Conservation (phyloP, 495 filamentous ascomycete genomes). For the Mytilinidion resinicola region DNA sequence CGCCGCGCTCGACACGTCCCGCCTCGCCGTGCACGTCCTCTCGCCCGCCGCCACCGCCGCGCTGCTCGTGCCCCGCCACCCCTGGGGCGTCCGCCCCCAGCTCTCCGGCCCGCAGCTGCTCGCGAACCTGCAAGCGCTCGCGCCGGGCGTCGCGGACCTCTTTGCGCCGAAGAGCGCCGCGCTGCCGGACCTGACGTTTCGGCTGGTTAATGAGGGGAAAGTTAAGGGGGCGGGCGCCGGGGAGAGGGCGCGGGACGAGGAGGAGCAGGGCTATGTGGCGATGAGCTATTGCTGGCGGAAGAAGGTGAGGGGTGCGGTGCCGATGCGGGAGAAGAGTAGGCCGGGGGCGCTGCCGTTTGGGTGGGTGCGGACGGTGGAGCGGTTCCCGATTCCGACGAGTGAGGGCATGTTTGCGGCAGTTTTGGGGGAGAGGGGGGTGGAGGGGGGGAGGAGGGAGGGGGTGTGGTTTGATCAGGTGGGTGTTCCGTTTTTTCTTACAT, state of each 20-base stretch:
- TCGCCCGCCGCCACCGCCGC: not conserved
- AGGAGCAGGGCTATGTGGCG: conserved; percentile 12
- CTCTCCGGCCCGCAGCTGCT: conserved; percentile 8
- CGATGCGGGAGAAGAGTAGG: conserved; percentile 1
- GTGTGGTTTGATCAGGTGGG: conserved; percentile 24
- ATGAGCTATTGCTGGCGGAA: conserved; percentile 21
- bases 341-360: conserved; percentile 23
- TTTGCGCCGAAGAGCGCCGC: conserved; percentile 5
- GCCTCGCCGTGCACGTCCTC: conserved; percentile 14
- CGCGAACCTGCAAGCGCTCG: conserved; percentile 6
- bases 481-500: not conserved
- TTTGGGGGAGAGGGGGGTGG: conserved; percentile 8
- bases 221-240: too few relatives aligned
- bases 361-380: conserved; percentile 20
- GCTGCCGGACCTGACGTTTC: not conserved
- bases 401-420: conserved; percentile 18
- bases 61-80: conserved; percentile 4
- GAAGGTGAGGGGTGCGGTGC: conserved; percentile 1
- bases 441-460: conserved; percentile 6
- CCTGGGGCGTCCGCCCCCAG: not conserved
- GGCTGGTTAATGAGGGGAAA: conserved; percentile 15
- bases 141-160: conserved; percentile 12
- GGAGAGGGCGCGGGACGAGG: not conserved
- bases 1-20: conserved; percentile 15
- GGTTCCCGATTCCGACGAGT: conserved; percentile 15